These are phyloP conservation scores for Huntiella bhutanensis DNA, from an alignment of 2,329 filamentous ascomycete genomes.

Conservation along the genomic window DNA sequence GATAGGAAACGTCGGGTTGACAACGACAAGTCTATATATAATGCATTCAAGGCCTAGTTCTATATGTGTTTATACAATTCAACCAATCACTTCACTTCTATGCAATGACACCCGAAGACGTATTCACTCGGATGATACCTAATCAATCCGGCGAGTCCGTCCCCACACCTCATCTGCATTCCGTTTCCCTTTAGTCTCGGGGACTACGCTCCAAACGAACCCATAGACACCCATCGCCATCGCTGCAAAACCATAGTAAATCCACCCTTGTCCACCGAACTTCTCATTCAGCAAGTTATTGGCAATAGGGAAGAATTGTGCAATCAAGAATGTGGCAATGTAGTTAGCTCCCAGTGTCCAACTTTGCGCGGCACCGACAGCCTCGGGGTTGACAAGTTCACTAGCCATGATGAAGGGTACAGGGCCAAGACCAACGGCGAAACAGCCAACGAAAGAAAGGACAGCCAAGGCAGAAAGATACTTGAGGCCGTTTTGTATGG, in stretches of 20 bases:
- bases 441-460: constrained; percentile 71
- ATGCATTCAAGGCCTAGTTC: background rate
- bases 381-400: constrained; percentile 77
- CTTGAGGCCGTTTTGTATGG: constrained; percentile 55
- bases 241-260: constrained; percentile 79
- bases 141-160: constrained; percentile 36
- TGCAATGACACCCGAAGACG: background rate
- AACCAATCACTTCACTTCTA: background rate
- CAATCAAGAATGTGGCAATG: constrained; percentile 75
- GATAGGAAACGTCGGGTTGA: too few species aligned
- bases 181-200: constrained; percentile 74
- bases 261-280: constrained; percentile 54
- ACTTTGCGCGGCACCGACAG: constrained; percentile 77
- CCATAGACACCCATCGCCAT: constrained; percentile 48
- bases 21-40: too few species aligned
- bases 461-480: constrained; percentile 65
- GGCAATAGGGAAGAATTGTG: constrained; percentile 83
- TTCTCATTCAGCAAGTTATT: constrained; percentile 50
- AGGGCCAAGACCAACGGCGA: constrained; percentile 77
- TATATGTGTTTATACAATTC: background rate
- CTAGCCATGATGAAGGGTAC: constrained; percentile 89
- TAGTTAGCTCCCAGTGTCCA: constrained; percentile 80
- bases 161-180: constrained; percentile 87
- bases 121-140: constrained; percentile 11
- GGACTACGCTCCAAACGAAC: constrained; percentile 59